phyloP scores from a whole-genome alignment of 1,284 basidiomycete genomes.

The Cryptococcus sp. region DNA sequence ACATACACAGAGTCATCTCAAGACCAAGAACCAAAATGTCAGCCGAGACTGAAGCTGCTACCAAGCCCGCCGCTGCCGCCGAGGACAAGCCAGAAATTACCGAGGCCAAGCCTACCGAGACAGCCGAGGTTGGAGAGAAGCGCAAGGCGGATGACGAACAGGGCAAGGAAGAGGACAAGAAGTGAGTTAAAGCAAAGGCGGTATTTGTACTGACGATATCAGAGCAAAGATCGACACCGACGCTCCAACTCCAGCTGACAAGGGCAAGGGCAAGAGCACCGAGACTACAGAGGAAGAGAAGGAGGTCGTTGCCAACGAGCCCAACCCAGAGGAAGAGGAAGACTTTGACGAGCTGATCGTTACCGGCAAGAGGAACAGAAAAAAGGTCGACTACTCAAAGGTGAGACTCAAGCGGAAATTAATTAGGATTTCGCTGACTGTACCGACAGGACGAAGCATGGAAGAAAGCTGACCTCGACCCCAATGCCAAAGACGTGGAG shows the following conservation, averaged over 20 bases:
- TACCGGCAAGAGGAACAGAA: slow-evolving; percentile 31
- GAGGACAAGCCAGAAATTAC: slow-evolving; percentile 12
- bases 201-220: background rate
- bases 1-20: background rate
- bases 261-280: slow-evolving; percentile 38
- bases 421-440: background rate
- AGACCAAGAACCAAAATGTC: slow-evolving; percentile 18
- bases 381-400: slow-evolving; percentile 37
- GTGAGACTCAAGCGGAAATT: slow-evolving; percentile 23
- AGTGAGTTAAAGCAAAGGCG: slow-evolving; percentile 21
- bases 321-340: slow-evolving; percentile 28
- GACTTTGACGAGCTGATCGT: slow-evolving; percentile 33
- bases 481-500: slow-evolving; percentile 35
- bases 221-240: slow-evolving; percentile 33
- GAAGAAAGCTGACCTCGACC: slow-evolving; percentile 40
- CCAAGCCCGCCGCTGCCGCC: slow-evolving; percentile 7
- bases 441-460: slow-evolving; percentile 33
- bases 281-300: slow-evolving; percentile 19
- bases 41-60: slow-evolving; percentile 17
- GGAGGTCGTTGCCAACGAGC: slow-evolving; percentile 17
- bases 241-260: slow-evolving; percentile 18
- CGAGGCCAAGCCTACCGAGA: slow-evolving; percentile 3
- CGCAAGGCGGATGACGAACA: slow-evolving; percentile 20
- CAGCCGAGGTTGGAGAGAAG: slow-evolving; percentile 23
- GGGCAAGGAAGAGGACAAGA: slow-evolving; percentile 30